A percentile compares a stretch with the other conserved stretches of the same genome.
Conservation (phyloP, 2,329 filamentous ascomycete genomes). For the Torrubiellomyces zombiae region DNA sequence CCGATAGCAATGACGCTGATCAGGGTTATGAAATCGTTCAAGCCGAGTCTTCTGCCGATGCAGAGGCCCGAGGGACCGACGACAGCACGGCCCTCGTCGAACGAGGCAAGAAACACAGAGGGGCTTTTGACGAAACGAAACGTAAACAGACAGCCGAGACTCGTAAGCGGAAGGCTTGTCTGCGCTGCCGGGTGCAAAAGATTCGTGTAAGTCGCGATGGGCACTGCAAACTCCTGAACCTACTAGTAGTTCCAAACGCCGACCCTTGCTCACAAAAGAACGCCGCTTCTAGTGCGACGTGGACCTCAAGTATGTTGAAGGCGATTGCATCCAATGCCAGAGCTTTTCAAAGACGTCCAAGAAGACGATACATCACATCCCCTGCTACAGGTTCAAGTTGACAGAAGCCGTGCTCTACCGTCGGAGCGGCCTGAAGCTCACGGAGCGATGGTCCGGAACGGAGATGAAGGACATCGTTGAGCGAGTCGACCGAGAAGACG, state of each 20-base stretch:
- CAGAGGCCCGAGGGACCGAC: too few relatives aligned
- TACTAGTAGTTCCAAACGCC: not conserved
- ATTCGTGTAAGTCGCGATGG: slow-evolving; percentile 19
- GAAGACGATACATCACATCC: slow-evolving; percentile 28
- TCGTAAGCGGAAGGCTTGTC: slow-evolving; percentile 21
- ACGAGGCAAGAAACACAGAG: slow-evolving; percentile 3
- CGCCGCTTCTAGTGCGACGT: slow-evolving; percentile 17
- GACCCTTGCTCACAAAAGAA: not conserved
- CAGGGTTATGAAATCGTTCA: too few relatives aligned
- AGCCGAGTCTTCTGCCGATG: too few relatives aligned
- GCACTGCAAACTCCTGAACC: too few relatives aligned
- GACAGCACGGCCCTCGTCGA: too few relatives aligned
- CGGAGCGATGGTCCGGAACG: slow-evolving; percentile 23
- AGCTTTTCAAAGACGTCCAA: slow-evolving; percentile 21
- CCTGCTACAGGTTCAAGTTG: slow-evolving; percentile 27
- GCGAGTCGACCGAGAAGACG: slow-evolving; percentile 9
- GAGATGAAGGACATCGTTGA: slow-evolving; percentile 23
- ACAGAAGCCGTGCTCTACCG: slow-evolving; percentile 24
- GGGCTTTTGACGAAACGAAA: slow-evolving; percentile 9
- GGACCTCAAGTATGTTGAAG: slow-evolving; percentile 13
- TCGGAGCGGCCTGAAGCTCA: slow-evolving; percentile 25
- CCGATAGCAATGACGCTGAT: too few relatives aligned
- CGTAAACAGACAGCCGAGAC: slow-evolving; percentile 18
- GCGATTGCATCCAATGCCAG: slow-evolving; percentile 23
- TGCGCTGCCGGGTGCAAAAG: slow-evolving; percentile 27